A percentile compares a stretch with the other conserved stretches of the same genome.
Evolutionary conservation across 1,284 basidiomycete genomes (phyloP).

Genomic region (Cutaneotrichosporon curvatum): DNA sequence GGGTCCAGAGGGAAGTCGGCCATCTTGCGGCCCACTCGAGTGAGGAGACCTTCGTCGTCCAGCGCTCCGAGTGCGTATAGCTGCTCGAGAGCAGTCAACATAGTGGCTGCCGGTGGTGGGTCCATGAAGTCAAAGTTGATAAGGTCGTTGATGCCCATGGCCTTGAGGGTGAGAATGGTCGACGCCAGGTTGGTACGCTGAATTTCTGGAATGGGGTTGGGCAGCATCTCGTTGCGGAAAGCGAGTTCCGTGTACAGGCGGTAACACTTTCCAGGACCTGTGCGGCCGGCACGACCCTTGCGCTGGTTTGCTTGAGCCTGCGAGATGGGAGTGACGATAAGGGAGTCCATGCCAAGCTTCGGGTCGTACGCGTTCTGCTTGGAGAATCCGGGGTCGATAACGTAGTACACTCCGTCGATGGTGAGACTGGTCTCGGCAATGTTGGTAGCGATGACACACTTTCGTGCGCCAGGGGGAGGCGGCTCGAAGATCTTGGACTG

Average conservation of each 20-base stretch:
- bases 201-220: constrained; percentile 96
- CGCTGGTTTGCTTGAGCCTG: constrained; percentile 96
- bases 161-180: constrained; percentile 92
- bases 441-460: constrained; percentile 97
- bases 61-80: constrained; percentile 91
- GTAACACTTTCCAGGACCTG: constrained; percentile 97
- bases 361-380: constrained; percentile 99
- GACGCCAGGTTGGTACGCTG: constrained; percentile 88
- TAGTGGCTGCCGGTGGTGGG: constrained; percentile 90
- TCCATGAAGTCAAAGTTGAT: constrained; percentile 99
- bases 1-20: constrained; percentile 99
- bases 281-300: constrained; percentile 90
- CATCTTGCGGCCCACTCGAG: constrained; percentile 93
- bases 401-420: constrained; percentile 98
- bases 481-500: constrained; percentile 97
- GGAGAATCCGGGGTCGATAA: constrained; percentile 96
- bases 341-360: constrained; percentile 93
- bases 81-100: constrained; percentile 81
- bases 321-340: constrained; percentile 97
- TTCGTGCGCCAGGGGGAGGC: constrained; percentile 89
- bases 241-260: constrained; percentile 96
- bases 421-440: constrained; percentile 98
- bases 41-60: constrained; percentile 93
- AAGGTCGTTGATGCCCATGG: constrained; percentile 98
- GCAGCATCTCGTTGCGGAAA: constrained; percentile 96